Percentiles rank a stretch among this genome's conserved stretches.
Evolutionary conservation across 257 asterid species (phyloP).

Genomic region (Penstemon newberryi): DNA sequence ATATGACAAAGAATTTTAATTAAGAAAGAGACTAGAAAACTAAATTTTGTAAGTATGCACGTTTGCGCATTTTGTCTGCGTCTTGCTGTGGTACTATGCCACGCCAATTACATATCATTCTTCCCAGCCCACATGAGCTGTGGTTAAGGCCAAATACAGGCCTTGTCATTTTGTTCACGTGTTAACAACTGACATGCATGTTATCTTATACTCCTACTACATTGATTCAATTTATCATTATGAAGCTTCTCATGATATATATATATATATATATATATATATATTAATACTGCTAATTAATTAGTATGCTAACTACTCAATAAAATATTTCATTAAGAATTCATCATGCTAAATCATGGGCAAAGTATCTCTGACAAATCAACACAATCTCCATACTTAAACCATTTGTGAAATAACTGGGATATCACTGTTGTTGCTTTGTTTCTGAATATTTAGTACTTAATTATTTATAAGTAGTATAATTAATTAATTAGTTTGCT

Average conservation of each 20-base stretch:
- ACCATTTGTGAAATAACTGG: constrained; percentile 1
- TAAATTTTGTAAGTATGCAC: constrained; percentile 16
- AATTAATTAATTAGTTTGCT: too few relatives aligned
- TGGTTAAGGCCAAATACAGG: not conserved
- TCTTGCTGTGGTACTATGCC: too few relatives aligned
- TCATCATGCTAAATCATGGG: constrained; percentile 34
- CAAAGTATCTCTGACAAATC: constrained; percentile 27
- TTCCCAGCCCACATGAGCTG: too few relatives aligned
- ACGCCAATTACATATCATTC: too few relatives aligned
- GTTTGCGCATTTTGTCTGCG: constrained; percentile 12
- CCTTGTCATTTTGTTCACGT: constrained; percentile 23
- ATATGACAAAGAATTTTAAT: constrained; percentile 11
- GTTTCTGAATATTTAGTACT: not conserved
- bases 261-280: too few relatives aligned
- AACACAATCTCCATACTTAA: not conserved
- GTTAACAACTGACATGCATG: not conserved
- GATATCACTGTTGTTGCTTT: not conserved
- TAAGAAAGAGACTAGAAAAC: constrained; percentile 18
- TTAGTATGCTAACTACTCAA: not conserved
- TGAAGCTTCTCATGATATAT: constrained; percentile 6
- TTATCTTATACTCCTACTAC: not conserved
- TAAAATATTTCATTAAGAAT: not conserved
- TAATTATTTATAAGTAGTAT: not conserved
- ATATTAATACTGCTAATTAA: not conserved
- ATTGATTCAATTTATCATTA: not conserved